Evolutionary conservation across 2,329 filamentous ascomycete species (phyloP).

Genomic region (Emergomyces africanus): DNA sequence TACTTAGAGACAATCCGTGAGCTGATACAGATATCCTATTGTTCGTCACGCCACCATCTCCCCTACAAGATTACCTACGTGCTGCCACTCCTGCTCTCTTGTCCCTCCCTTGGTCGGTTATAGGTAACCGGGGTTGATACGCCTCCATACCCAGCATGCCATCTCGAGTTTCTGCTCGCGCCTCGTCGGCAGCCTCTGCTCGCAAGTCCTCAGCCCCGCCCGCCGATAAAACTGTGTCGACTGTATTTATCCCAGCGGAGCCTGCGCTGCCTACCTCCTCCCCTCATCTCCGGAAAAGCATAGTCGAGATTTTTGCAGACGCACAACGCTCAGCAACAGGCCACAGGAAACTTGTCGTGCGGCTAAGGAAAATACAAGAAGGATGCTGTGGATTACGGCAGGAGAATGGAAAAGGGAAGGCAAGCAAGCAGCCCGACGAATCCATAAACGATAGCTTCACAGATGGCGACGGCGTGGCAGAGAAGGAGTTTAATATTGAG

Average conservation of each 20-base stretch:
- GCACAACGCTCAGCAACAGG: slow-evolving; percentile 82
- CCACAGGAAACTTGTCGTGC: slow-evolving; percentile 80
- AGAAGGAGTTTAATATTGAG: slow-evolving; percentile 78
- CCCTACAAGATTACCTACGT: background rate
- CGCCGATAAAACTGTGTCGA: slow-evolving; percentile 61
- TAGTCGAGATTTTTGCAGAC: slow-evolving; percentile 62
- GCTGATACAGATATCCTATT: background rate
- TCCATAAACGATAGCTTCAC: slow-evolving; percentile 27
- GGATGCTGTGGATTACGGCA: slow-evolving; percentile 52
- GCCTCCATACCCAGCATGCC: slow-evolving; percentile 19
- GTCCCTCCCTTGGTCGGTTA: background rate
- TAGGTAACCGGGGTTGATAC: background rate
- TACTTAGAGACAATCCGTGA: too few species aligned
- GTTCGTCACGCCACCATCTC: background rate
- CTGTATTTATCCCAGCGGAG: slow-evolving; percentile 51
- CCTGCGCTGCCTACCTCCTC: slow-evolving; percentile 24
- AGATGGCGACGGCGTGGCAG: slow-evolving; percentile 56
- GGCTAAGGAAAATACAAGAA: slow-evolving; percentile 81
- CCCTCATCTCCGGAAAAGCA: slow-evolving; percentile 54
- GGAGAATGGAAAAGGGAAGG: slow-evolving; percentile 21
- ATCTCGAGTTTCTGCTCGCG: slow-evolving; percentile 24
- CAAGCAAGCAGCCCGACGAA: slow-evolving; percentile 9
- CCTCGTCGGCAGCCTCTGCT: slow-evolving; percentile 17
- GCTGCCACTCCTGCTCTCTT: slow-evolving; percentile 2
- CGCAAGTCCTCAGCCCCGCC: slow-evolving; percentile 44